A percentile compares a stretch with the other conserved stretches of the same genome.
Conservation (phyloP, 202 grass and related monocot genomes). For the Sporobolus alterniflorus region DNA sequence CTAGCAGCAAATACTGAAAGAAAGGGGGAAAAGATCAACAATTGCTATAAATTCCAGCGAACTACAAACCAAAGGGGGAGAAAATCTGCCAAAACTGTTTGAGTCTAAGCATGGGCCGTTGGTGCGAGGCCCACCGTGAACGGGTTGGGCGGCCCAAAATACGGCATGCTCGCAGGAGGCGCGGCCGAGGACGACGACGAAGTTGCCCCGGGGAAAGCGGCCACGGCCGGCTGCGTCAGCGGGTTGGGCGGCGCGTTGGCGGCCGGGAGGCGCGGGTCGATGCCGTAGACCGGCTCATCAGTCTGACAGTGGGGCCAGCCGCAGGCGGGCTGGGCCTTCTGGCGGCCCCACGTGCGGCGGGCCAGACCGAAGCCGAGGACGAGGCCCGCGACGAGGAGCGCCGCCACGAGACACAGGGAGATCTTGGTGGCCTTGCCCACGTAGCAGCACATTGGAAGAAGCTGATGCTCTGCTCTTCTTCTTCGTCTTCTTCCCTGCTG, state of each 20-base stretch:
- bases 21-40: background rate
- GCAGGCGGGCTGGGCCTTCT: conserved; percentile 53
- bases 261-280: conserved; percentile 53
- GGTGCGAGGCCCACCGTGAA: conserved; percentile 30
- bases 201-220: conserved; percentile 23
- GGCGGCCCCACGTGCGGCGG: conserved; percentile 47
- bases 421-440: conserved; percentile 96
- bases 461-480: background rate
- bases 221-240: conserved; percentile 45
- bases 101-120: conserved; percentile 33
- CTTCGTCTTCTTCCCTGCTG: background rate
- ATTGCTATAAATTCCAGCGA: conserved; percentile 1
- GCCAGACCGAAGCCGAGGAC: conserved; percentile 70
- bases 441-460: conserved; percentile 63
- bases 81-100: no score
- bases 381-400: conserved; percentile 55
- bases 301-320: conserved; percentile 46
- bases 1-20: background rate
- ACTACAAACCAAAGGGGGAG: background rate
- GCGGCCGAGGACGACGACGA: background rate
- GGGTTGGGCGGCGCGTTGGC: conserved; percentile 27
- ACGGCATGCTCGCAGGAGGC: conserved; percentile 24
- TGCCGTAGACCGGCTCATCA: conserved; percentile 28
- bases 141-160: conserved; percentile 50
- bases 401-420: conserved; percentile 69